A percentile compares a stretch with the other conserved stretches of the same genome.
Evolutionary conservation across 2,329 filamentous ascomycete species (phyloP).

Genomic region (Dryadomyces quercivorus): DNA sequence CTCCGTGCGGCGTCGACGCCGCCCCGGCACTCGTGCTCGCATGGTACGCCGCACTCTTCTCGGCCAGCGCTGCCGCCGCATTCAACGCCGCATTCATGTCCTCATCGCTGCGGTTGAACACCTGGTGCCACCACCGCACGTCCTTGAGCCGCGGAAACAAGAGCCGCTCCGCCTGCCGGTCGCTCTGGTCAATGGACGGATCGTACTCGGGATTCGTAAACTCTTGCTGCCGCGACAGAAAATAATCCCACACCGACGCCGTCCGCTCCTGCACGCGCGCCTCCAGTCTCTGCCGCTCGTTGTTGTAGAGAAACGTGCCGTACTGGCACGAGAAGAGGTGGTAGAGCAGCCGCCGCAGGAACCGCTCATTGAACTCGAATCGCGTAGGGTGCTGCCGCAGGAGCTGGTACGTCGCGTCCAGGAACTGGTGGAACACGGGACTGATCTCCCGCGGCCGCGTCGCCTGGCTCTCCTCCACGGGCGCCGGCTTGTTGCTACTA

Average conservation of each 20-base stretch:
- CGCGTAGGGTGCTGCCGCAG: constrained; percentile 73
- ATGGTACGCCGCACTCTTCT: constrained; percentile 19
- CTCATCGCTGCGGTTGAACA: constrained; percentile 73
- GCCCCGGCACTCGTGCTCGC: constrained; percentile 1
- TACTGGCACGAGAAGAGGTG: constrained; percentile 95
- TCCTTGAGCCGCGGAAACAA: constrained; percentile 68
- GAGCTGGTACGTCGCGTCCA: constrained; percentile 87
- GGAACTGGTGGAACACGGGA: constrained; percentile 94
- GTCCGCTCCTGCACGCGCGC: constrained; percentile 58
- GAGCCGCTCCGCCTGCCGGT: constrained; percentile 68
- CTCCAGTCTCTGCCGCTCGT: constrained; percentile 74
- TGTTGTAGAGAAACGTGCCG: constrained; percentile 92
- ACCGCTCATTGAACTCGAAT: constrained; percentile 95
- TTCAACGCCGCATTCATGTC: constrained; percentile 77
- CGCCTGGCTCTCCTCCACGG: constrained; percentile 42
- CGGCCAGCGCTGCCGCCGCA: constrained; percentile 38
- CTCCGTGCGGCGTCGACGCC: constrained; percentile 30
- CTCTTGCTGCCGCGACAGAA: constrained; percentile 65
- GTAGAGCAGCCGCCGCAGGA: constrained; percentile 77
- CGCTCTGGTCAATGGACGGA: constrained; percentile 59
- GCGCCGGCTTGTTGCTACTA: constrained; percentile 8
- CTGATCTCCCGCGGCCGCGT: constrained; percentile 85
- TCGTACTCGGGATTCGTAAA: constrained; percentile 79
- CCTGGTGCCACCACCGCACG: constrained; percentile 86
- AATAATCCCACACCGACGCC: constrained; percentile 91